phyloP scores from a whole-genome alignment of 371 early-diverging fungal genomes.

The Saksenaea vasiformis region DNA sequence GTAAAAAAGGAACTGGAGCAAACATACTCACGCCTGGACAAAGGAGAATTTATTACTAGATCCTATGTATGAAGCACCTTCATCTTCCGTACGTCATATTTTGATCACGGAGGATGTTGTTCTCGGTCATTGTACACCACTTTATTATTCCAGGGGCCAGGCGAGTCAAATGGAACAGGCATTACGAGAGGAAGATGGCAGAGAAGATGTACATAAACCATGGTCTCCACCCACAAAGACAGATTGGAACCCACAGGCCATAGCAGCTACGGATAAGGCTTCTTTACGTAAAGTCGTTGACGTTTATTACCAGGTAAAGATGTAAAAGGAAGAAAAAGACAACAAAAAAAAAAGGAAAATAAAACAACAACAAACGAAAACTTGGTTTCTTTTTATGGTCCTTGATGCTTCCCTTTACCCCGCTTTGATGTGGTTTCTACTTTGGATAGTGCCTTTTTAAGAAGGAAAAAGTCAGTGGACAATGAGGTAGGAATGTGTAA shows the following conservation, averaged over 20 bases:
- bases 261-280: not conserved
- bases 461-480: no score
- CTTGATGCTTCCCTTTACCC: conserved; percentile 5
- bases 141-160: conserved; percentile 62
- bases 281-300: conserved; percentile 5
- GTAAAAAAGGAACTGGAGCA: not conserved
- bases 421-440: conserved; percentile 5
- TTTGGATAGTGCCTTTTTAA: conserved; percentile 8
- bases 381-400: not conserved
- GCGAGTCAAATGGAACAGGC: conserved; percentile 29
- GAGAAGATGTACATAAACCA: not conserved
- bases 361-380: no score
- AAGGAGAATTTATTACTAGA: conserved; percentile 67
- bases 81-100: conserved; percentile 61
- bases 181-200: not conserved
- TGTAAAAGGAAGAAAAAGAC: not conserved
- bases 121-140: conserved; percentile 49
- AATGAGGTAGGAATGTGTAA: not conserved
- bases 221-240: not conserved
- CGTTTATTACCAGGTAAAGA: conserved; percentile 6
- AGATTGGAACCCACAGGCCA: not conserved
- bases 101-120: conserved; percentile 60
- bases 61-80: conserved; percentile 77
- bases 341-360: not conserved
- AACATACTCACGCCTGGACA: not conserved